Base-by-base conservation (phyloP, 2,329 filamentous ascomycete genomes). In the Diaporthe amygdali region DNA sequence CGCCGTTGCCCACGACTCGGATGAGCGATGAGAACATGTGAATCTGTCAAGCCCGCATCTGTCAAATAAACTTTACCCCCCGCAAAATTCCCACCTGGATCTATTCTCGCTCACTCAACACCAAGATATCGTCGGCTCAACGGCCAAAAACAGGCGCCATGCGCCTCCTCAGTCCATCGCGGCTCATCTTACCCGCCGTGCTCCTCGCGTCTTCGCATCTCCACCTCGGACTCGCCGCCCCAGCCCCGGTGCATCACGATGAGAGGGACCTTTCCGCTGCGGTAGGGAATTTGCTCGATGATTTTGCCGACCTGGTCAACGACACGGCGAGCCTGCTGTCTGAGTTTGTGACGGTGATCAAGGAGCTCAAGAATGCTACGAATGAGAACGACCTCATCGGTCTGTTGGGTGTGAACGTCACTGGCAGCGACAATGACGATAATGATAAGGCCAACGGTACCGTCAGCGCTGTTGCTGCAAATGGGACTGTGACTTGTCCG, bases 311-410 rank as follows among this genome's bases (percentile, higher is more conserved):
- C 2, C 39, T 69, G 15, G 41, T 72, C 30, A 63, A 54, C 39
- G 70, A 72, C 66, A 68, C 56, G 17, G 37, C 34, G 14, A 56
- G 47, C 6, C 44, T 72, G 25, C 25, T 72, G 17, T 39, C 56
- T 15, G 39, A 47, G 25, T 72, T 72, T 15, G 49, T 61, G 15
- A 39, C 56, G 32, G 70, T 64, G 27, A 30, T 72, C 27, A 54
- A 56, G 32, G 55, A 66, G 9, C n/a, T 72, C 3, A 25, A 69
- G 20, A 72, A 72, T 14, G 66, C 66, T 3, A 69, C 70, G 22
- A 69, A 66, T 8, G 66, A 72, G 56, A 72, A 72, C 12, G 70
- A 72, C 27, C 51, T 72, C 9, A 44, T 72, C 5, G 56, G 47
- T 10, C 20, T 72, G 44, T 44, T 72, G 3, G 70, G 70, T 20